Percentiles rank a stretch among this genome's conserved stretches.
Evolutionary conservation across 129 eudicot genomes (phyloP).

Genomic region (Silybum marianum): DNA sequence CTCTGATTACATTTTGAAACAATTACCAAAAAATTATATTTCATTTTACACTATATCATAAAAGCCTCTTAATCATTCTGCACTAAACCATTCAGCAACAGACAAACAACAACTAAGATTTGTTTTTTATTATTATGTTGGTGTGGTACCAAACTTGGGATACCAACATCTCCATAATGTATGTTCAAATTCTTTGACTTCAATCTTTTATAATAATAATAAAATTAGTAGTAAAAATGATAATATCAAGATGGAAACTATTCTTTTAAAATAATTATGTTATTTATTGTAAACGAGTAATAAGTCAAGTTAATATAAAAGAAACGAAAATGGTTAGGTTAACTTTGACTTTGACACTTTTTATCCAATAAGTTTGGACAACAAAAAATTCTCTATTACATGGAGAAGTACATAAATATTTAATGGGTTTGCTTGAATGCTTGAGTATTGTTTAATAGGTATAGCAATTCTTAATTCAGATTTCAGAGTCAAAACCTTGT

Average conservation of each 20-base stretch:
- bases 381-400: too few species aligned
- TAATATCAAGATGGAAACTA: too few species aligned
- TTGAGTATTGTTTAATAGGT: not conserved
- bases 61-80: too few species aligned
- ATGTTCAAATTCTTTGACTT: not conserved
- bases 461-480: not conserved
- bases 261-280: not conserved
- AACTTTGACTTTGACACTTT: not conserved
- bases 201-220: too few species aligned
- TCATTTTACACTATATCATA: too few species aligned
- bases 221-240: not conserved
- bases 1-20: too few species aligned
- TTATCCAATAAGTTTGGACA: not conserved
- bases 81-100: too few species aligned
- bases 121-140: slow-evolving; percentile 20
- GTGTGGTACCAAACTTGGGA: not conserved
- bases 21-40: too few species aligned
- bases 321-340: not conserved
- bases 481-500: not conserved
- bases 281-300: too few species aligned
- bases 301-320: too few species aligned
- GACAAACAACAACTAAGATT: too few species aligned
- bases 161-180: not conserved
- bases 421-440: not conserved
- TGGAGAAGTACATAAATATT: too few species aligned